Evolutionary conservation across 306 rosid genomes (phyloP), one percentile per base, ranked within the genome.

Genomic region (Leucaena leucocephala): DNA sequence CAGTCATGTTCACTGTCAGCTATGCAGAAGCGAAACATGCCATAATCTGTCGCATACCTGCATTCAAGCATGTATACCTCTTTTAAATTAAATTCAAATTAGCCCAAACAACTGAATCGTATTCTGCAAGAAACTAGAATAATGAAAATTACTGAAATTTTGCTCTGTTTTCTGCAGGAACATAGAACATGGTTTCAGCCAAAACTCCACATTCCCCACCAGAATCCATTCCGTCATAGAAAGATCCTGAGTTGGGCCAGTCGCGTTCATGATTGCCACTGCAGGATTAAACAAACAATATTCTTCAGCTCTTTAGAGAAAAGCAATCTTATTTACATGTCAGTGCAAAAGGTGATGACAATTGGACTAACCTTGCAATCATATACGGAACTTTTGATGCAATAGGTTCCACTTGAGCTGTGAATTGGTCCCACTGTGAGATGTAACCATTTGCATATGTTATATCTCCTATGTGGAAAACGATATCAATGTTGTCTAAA

Each of bases 381-480:
- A 95, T 93, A 83, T 95, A 93, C 17, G 99, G 98, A 33, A 87
- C 85, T 38, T 72, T 77, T 16, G 99, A 93, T 57, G 99, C 90
- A 88, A 95, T 86, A 80, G 98, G 97, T 73, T 93, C 94, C 75
- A 95, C 98, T 82, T 93, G 98, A 61, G 99, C 85, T 0, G 98
- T 90, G 86, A 95, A 93, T 76, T 95, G 98, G 79, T 95, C 96
- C 99, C 99, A 95, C 79, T 95, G 96, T 5, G 98, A 91, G 81
- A 95, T 77, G 83, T 95, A 95, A 65, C 98, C 97, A 6, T 93
- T 90, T 72, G 98, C 96, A 65, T 93, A 95, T 38, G 90, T 2
- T 12, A 91, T 83, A 85, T 95, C 98, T 85, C 98, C 98, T 34
- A 95, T 91, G 82, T 95, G 99, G 76, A 91, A 90, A 76, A 91